Evolutionary conservation across 1,284 basidiomycete species (phyloP).

Genomic region (Peniophora sp.): DNA sequence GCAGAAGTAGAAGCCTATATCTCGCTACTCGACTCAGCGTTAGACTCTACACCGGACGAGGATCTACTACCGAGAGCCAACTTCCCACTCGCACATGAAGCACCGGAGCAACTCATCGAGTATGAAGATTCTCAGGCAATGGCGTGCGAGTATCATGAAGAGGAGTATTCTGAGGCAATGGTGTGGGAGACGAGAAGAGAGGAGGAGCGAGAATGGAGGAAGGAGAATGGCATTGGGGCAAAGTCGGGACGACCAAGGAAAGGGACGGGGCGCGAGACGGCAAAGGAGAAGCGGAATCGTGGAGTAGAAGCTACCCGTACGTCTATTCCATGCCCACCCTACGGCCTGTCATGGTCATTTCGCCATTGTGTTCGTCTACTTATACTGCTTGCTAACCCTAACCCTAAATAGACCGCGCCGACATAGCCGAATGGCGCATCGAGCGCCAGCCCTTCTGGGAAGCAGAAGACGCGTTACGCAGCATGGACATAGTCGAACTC

Average conservation of each 20-base stretch:
- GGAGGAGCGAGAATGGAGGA: constrained; percentile 6
- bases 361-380: no score
- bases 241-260: background rate
- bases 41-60: background rate
- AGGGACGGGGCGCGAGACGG: background rate
- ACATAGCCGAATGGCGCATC: constrained; percentile 17
- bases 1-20: constrained; percentile 58
- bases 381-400: constrained; percentile 19
- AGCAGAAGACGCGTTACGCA: constrained; percentile 27
- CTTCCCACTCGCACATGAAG: constrained; percentile 39
- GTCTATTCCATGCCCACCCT: no score
- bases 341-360: no score
- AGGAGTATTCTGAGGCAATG: constrained; percentile 16
- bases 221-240: background rate
- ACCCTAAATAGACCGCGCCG: constrained; percentile 16
- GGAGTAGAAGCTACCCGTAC: background rate
- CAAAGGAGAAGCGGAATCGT: constrained; percentile 3
- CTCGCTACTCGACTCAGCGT: constrained; percentile 35
- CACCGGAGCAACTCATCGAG: constrained; percentile 50
- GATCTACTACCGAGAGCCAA: constrained; percentile 11
- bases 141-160: constrained; percentile 3
- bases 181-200: constrained; percentile 13
- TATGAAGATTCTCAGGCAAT: constrained; percentile 53
- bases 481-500: constrained; percentile 29
- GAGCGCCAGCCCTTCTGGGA: constrained; percentile 21